These are phyloP conservation scores for Nicotiana tabacum DNA, from an alignment of 257 asterid genomes.

Conservation along the genomic window DNA sequence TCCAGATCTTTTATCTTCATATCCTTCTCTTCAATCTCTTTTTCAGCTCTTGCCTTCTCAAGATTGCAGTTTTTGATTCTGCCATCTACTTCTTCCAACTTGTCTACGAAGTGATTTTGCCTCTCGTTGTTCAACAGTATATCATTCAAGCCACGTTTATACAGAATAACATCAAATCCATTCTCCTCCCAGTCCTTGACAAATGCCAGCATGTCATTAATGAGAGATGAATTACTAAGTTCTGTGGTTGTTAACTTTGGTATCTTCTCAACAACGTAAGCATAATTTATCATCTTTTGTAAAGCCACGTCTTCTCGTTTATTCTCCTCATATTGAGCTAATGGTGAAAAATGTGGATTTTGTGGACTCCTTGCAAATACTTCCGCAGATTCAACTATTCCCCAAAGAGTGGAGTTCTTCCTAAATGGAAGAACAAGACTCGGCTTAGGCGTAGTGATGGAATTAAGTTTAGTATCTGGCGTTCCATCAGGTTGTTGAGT, in stretches of 20 bases:
- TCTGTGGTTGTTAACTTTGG: neutral
- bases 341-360: constrained; percentile 3
- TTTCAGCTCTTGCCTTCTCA: neutral
- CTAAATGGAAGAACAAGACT: neutral
- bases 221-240: neutral
- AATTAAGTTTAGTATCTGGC: neutral
- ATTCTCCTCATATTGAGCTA: neutral
- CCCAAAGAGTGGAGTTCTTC: constrained; percentile 7
- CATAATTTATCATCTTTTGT: neutral
- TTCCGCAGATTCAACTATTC: neutral
- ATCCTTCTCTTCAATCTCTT: neutral
- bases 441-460: neutral
- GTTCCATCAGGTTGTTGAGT: neutral
- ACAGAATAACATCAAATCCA: neutral
- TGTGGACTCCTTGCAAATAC: neutral
- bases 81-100: neutral
- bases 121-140: neutral
- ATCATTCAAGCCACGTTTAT: neutral
- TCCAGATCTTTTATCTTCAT: constrained; percentile 3
- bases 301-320: constrained; percentile 2
- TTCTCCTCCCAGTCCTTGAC: constrained; percentile 6
- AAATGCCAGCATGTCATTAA: constrained; percentile 2
- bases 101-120: neutral
- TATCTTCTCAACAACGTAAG: neutral
- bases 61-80: neutral